Conservation (phyloP, 768 basidiomycete genomes). For the Filobasidium wieringae region DNA sequence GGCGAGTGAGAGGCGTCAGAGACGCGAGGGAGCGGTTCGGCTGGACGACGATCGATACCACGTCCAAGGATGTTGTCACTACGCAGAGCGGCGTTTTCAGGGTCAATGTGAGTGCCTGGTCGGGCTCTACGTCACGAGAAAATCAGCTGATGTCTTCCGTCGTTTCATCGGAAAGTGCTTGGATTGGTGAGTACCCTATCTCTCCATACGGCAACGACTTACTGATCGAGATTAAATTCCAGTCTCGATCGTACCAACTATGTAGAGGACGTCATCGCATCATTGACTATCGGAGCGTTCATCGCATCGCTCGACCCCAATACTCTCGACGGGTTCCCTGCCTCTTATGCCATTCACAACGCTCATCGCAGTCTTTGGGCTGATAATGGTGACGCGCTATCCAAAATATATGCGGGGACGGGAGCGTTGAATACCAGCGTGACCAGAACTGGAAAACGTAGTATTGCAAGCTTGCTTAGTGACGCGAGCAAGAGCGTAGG, state of each 20-base stretch:
- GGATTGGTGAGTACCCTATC: constrained; percentile 36
- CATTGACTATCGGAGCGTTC: constrained; percentile 68
- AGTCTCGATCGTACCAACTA: constrained; percentile 97
- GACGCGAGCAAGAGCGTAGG: constrained; percentile 85
- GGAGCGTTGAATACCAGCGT: constrained; percentile 84
- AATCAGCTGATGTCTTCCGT: not conserved
- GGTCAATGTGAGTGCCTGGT: constrained; percentile 20
- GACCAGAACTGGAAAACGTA: constrained; percentile 78
- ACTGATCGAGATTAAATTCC: constrained; percentile 2
- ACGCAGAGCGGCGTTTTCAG: constrained; percentile 76
- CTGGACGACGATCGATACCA: constrained; percentile 47
- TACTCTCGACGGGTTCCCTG: constrained; percentile 52
- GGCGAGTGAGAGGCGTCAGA: constrained; percentile 25
- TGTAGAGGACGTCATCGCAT: constrained; percentile 85
- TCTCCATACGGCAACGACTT: not conserved
- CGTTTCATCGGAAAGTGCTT: constrained; percentile 19
- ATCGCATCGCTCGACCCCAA: constrained; percentile 53
- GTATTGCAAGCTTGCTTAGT: constrained; percentile 81
- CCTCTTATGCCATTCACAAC: constrained; percentile 41
- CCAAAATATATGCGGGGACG: constrained; percentile 72
- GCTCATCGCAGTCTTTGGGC: constrained; percentile 93
- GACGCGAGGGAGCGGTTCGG: constrained; percentile 67
- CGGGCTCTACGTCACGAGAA: too few relatives aligned
- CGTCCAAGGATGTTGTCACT: constrained; percentile 45
- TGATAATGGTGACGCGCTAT: constrained; percentile 41